phyloP scores from a whole-genome alignment of 2,329 filamentous ascomycete genomes.

The Alternaria tenuissima region DNA sequence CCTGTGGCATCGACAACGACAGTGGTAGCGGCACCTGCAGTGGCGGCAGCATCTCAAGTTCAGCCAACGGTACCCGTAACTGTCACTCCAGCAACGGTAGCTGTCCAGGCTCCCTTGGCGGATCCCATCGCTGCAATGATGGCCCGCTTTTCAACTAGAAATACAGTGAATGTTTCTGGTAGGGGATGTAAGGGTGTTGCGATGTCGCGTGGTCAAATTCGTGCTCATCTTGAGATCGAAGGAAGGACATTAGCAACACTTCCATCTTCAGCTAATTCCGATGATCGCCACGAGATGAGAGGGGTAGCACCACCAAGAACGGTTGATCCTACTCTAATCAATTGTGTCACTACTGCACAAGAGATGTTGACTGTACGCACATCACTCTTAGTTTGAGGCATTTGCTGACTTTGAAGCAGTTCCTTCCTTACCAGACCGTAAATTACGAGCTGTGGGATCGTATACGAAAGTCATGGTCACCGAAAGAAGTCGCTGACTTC shows the following conservation, averaged over 20 bases:
- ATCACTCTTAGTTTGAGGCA: neutral
- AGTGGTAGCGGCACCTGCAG: neutral
- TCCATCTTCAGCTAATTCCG: neutral
- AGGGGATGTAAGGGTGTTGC: neutral
- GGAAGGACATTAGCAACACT: neutral
- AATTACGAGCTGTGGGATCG: neutral
- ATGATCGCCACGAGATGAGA: neutral
- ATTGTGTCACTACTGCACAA: neutral
- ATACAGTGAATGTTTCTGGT: neutral
- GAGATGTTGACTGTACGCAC: neutral
- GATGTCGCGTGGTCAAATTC: conserved; percentile 6
- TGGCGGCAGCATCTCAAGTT: neutral
- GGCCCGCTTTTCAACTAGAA: neutral
- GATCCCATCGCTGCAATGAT: conserved; percentile 1
- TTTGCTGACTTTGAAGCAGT: neutral
- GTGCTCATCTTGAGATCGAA: neutral
- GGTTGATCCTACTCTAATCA: neutral
- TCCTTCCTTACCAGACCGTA: conserved; percentile 1
- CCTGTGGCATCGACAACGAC: neutral
- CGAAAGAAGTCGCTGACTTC: neutral
- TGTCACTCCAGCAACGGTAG: neutral
- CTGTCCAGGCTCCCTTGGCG: neutral
- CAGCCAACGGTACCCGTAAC: neutral
- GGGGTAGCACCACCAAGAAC: conserved; percentile 1
- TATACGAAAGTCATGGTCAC: neutral